These are phyloP conservation scores for Aspergillus quadricinctus DNA, from an alignment of 2,329 filamentous ascomycete genomes.

Conservation along the genomic window DNA sequence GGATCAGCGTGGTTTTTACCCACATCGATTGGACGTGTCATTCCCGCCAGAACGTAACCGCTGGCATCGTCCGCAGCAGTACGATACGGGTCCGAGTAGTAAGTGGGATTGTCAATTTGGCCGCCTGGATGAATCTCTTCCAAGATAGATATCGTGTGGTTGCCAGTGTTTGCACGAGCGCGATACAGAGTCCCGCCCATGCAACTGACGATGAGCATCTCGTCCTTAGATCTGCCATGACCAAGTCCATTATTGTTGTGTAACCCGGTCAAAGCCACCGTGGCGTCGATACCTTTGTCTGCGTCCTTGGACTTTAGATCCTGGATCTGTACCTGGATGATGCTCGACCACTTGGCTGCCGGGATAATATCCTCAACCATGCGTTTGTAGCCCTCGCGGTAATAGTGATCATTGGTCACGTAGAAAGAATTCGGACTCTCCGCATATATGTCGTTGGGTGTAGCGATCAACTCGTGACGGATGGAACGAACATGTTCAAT, in stretches of 20 bases:
- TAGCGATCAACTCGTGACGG: constrained; percentile 49
- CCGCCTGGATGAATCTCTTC: constrained; percentile 45
- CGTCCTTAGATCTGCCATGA: constrained; percentile 39
- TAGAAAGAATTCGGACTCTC: constrained; percentile 48
- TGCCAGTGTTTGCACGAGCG: constrained; percentile 17
- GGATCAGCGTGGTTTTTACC: constrained; percentile 26
- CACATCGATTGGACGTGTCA: constrained; percentile 42
- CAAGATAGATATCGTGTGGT: constrained; percentile 37
- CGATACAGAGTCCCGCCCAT: constrained; percentile 48
- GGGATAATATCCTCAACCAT: constrained; percentile 45
- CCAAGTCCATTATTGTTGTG: constrained; percentile 57
- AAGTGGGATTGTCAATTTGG: constrained; percentile 55
- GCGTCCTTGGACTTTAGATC: constrained; percentile 21
- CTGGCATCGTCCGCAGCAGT: constrained; percentile 45
- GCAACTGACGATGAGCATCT: constrained; percentile 37
- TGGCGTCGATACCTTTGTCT: constrained; percentile 37
- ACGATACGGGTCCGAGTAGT: constrained; percentile 53
- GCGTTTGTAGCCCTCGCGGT: constrained; percentile 48
- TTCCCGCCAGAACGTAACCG: constrained; percentile 51
- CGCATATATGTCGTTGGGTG: constrained; percentile 57
- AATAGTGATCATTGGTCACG: constrained; percentile 58
- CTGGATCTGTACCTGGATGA: constrained; percentile 43
- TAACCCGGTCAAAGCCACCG: constrained; percentile 43
- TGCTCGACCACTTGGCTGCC: constrained; percentile 47
- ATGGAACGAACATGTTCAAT: constrained; percentile 51